Conservation (phyloP, 495 filamentous ascomycete genomes). For the Penicillium macrosclerotiorum region DNA sequence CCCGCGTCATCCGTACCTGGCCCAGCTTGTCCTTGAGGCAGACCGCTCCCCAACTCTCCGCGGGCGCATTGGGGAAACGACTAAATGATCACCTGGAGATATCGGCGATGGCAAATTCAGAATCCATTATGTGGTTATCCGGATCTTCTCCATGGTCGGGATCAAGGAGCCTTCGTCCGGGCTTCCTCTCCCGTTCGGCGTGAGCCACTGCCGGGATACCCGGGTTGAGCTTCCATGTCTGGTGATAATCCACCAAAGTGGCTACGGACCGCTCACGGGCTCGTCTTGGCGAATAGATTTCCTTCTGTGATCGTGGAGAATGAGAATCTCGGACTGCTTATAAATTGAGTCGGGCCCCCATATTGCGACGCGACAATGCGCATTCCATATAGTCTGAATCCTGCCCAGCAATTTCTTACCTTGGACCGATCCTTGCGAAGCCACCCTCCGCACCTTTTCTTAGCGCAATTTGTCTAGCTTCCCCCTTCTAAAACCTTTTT, state of each 20-base stretch:
- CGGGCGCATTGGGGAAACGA: background rate
- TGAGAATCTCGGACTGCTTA: constrained; percentile 22
- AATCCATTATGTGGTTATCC: constrained; percentile 8
- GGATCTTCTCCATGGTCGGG: constrained; percentile 1
- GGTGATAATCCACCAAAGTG: constrained; percentile 29
- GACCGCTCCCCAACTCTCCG: background rate
- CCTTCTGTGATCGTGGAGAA: constrained; percentile 20
- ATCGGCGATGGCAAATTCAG: constrained; percentile 5
- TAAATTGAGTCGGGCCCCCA: constrained; percentile 23
- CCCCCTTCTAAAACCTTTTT: background rate
- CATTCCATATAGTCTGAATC: background rate
- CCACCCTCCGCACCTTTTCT: background rate
- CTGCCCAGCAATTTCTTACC: too few species aligned
- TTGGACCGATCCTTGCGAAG: too few species aligned
- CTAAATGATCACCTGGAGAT: background rate
- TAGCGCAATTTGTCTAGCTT: background rate
- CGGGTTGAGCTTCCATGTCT: constrained; percentile 23
- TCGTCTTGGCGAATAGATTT: constrained; percentile 15
- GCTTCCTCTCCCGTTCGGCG: constrained; percentile 12
- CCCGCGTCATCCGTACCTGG: constrained; percentile 27
- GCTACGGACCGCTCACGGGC: constrained; percentile 16
- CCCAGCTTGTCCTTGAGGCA: constrained; percentile 7
- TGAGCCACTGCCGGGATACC: constrained; percentile 24
- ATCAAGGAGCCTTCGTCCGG: constrained; percentile 4
- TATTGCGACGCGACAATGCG: constrained; percentile 4